Evolutionary conservation across 148 eudicot species (phyloP).

Genomic region (Tetragonia tetragonoides): DNA sequence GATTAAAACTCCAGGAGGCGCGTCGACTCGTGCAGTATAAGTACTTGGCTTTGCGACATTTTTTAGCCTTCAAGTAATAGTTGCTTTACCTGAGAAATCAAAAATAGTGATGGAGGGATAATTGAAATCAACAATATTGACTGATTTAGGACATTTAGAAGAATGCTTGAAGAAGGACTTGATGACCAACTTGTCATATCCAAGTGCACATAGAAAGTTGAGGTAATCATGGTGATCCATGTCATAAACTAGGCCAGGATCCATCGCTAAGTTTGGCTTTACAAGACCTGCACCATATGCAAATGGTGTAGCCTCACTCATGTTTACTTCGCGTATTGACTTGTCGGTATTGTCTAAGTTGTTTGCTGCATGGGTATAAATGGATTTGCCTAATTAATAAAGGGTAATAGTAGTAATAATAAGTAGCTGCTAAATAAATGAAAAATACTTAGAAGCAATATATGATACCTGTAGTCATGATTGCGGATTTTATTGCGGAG

Average conservation of each 20-base stretch:
- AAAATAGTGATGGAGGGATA: slow-evolving; percentile 44
- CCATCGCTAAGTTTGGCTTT: slow-evolving; percentile 26
- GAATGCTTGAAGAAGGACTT: slow-evolving; percentile 14
- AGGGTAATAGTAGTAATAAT: too few species aligned
- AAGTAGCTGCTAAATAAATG: not conserved
- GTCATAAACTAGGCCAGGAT: slow-evolving; percentile 37
- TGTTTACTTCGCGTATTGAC: slow-evolving; percentile 4
- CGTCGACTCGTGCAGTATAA: slow-evolving; percentile 26
- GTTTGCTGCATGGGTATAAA: not conserved
- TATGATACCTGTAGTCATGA: slow-evolving; percentile 62
- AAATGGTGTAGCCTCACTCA: slow-evolving; percentile 26
- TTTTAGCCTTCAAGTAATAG: slow-evolving; percentile 39
- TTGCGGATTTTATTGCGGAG: slow-evolving; percentile 67
- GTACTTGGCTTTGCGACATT: slow-evolving; percentile 49
- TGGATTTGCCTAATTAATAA: not conserved
- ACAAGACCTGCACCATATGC: slow-evolving; percentile 29
- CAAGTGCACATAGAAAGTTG: slow-evolving; percentile 22
- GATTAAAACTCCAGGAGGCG: slow-evolving; percentile 30
- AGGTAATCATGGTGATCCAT: slow-evolving; percentile 21
- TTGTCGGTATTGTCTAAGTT: not conserved
- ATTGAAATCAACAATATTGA: slow-evolving; percentile 29
- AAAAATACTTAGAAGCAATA: not conserved
- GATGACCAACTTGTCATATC: slow-evolving; percentile 15
- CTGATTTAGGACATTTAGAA: not conserved
- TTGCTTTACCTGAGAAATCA: slow-evolving; percentile 18